A percentile compares a stretch with the other conserved stretches of the same genome.
Evolutionary conservation across 2,329 filamentous ascomycete species (phyloP).

Genomic region (Aspergillus versicolor): DNA sequence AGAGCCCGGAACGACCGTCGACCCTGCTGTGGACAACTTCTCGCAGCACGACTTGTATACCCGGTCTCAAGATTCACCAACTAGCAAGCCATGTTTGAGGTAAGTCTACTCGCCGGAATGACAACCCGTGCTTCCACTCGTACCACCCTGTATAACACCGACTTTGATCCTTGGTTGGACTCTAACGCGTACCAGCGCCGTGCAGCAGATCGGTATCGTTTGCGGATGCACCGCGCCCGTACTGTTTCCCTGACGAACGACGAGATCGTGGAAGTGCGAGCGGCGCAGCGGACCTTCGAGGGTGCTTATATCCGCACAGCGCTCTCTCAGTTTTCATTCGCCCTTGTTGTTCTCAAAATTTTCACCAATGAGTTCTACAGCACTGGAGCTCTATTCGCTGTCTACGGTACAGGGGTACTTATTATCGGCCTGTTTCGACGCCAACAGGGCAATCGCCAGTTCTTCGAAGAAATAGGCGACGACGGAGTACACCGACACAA

Average conservation of each 20-base stretch:
- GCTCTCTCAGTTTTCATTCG: constrained; percentile 91
- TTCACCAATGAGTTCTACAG: constrained; percentile 96
- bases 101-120: constrained; percentile 12
- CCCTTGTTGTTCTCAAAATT: constrained; percentile 91
- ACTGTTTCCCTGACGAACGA: constrained; percentile 77
- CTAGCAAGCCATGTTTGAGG: constrained; percentile 30
- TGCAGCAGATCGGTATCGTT: constrained; percentile 71
- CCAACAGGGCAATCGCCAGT: constrained; percentile 89
- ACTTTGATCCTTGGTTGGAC: not conserved
- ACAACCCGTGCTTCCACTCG: not conserved
- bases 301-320: constrained; percentile 95
- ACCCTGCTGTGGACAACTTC: not conserved
- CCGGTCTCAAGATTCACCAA: not conserved
- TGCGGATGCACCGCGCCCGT: constrained; percentile 79
- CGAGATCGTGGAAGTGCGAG: constrained; percentile 91
- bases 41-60: not conserved
- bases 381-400: constrained; percentile 92
- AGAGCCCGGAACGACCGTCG: not conserved
- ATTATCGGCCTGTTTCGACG: constrained; percentile 80
- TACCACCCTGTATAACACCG: not conserved
- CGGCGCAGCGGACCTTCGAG: constrained; percentile 94
- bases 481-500: constrained; percentile 61
- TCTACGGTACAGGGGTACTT: constrained; percentile 83
- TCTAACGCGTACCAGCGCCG: constrained; percentile 51
- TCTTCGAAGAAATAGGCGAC: constrained; percentile 65